These are phyloP conservation scores for Lasiosphaeria ovina DNA, from an alignment of 495 filamentous ascomycete species.

Conservation along the genomic window DNA sequence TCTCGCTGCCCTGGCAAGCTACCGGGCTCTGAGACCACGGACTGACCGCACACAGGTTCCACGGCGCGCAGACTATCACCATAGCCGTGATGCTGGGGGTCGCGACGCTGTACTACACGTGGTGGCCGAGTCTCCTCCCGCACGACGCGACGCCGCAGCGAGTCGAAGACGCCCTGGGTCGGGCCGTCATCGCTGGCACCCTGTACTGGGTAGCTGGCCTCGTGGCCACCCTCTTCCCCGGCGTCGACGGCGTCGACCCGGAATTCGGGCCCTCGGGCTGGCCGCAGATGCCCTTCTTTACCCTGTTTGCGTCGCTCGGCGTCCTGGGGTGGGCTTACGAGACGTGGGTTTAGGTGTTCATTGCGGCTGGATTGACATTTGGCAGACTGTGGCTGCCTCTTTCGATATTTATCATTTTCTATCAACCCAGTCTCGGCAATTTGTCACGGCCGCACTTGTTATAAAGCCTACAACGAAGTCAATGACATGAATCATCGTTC, in stretches of 20 bases:
- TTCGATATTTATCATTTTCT: too few relatives aligned
- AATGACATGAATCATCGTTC: too few relatives aligned
- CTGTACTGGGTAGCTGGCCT: conserved; percentile 54
- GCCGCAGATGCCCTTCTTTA: conserved; percentile 45
- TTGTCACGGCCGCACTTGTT: too few relatives aligned
- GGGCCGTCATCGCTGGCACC: conserved; percentile 44
- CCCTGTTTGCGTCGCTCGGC: conserved; percentile 21
- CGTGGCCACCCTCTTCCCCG: conserved; percentile 48
- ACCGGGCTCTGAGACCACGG: neutral
- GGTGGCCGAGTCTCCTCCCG: conserved; percentile 23
- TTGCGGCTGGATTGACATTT: too few relatives aligned
- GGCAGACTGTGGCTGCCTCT: too few relatives aligned
- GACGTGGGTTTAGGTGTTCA: neutral
- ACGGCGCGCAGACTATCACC: conserved; percentile 55
- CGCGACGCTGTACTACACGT: conserved; percentile 51
- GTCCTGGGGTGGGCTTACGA: conserved; percentile 38
- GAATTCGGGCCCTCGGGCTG: conserved; percentile 53
- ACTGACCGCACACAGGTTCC: conserved; percentile 39
- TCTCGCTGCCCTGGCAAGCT: neutral
- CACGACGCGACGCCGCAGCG: conserved; percentile 20
- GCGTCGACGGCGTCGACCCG: conserved; percentile 50
- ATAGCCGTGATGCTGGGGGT: conserved; percentile 45
- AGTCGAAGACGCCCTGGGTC: conserved; percentile 33
- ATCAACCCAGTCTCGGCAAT: too few relatives aligned
- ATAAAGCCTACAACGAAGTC: too few relatives aligned